These are phyloP conservation scores for Fraxinus dipetala DNA, from an alignment of 305 asterid genomes.

Conservation along the genomic window DNA sequence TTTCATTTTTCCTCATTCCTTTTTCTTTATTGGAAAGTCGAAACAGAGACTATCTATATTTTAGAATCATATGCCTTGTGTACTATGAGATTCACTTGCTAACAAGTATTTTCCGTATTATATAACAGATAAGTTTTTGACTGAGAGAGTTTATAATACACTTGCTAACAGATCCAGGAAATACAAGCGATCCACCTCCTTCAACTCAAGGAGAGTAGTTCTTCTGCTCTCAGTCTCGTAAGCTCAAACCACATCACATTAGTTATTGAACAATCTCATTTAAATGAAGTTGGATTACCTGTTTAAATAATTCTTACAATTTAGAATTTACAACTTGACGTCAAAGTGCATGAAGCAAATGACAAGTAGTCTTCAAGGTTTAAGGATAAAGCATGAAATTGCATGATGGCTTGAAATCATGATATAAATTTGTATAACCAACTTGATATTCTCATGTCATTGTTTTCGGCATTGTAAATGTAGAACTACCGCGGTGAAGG, in stretches of 20 bases:
- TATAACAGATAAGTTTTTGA: slow-evolving; percentile 44
- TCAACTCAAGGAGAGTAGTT: slow-evolving; percentile 89
- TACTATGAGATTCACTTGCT: slow-evolving; percentile 21
- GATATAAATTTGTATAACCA: neutral
- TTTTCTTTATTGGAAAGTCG: neutral
- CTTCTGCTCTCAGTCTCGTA: slow-evolving; percentile 86
- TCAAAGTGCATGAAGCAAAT: neutral
- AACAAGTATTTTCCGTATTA: slow-evolving; percentile 20
- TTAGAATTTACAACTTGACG: neutral
- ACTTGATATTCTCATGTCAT: neutral
- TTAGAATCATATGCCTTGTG: neutral
- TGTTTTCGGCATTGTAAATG: neutral
- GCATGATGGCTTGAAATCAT: neutral
- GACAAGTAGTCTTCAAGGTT: neutral
- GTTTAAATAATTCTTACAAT: neutral
- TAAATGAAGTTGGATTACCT: neutral
- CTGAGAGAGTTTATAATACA: slow-evolving; percentile 54
- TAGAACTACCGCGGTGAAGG: neutral
- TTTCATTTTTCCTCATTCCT: slow-evolving; percentile 7
- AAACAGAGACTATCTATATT: neutral
- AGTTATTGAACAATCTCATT: slow-evolving; percentile 6
- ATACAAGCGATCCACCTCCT: slow-evolving; percentile 83
- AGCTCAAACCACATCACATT: slow-evolving; percentile 35
- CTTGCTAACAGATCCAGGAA: slow-evolving; percentile 66
- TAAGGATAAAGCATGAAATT: neutral